Base-by-base conservation (phyloP, 2,329 filamentous ascomycete genomes). In the Epichloe glyceriae region DNA sequence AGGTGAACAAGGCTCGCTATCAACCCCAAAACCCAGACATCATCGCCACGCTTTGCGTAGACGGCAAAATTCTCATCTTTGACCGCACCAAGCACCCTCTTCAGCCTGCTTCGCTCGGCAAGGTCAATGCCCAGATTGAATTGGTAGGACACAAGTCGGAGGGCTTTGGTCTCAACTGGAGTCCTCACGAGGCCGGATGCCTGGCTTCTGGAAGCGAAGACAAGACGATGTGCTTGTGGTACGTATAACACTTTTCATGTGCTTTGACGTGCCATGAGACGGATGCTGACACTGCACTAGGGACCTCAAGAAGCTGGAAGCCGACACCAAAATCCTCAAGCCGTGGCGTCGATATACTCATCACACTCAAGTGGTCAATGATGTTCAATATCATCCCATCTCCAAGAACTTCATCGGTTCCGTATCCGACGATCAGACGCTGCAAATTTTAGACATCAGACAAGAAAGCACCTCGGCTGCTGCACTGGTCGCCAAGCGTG, bases 1-100 rank as follows among this genome's bases (percentile, higher is more conserved):
- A 98, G 68, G 89, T 98, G 64, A 98, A 98, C 76, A 98, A 97
- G 73, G 94, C 93, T 15, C 84, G 93, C 58, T 97, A 97, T 65
- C 90, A 96, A 69, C 93, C 93, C 12, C 91, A 97, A 66, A 98
- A 98, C 63, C 89, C 91, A 5, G 89, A 98, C 62, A 83, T 98
- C 52, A 94, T 98, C 60, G 93, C 93, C 3, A 96, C 93, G 0
- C 83, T 96, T 70, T 89, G 88, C 56, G 81, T 88, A 7, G 87
- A 96, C 65, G 86, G 88, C 55, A 85, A 82, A 57, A 86, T 96
- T 41, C 82, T 97, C 65, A 82, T 98, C 58, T 98, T 94, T 71
- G 93, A 98, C 71, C 84, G 91, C 57, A 95, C 91, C 49, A 97
- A 96, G 75, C 91, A 97, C 66, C 84, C 85, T 46, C 80, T 84